Evolutionary conservation across 2,329 filamentous ascomycete species (phyloP).

Genomic region (Myriosclerotinia curreyana): DNA sequence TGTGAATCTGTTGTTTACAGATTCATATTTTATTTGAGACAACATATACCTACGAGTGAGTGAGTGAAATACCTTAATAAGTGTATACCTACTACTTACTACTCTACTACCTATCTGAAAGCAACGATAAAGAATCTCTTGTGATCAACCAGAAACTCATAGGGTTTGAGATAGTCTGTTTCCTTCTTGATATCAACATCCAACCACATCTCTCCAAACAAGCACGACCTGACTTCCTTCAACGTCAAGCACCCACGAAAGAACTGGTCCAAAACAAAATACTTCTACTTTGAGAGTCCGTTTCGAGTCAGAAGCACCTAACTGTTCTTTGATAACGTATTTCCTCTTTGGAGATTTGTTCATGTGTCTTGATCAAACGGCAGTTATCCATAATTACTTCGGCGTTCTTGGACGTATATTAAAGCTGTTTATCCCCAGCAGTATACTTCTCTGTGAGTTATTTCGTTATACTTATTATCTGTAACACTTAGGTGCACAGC

Average conservation of each 20-base stretch:
- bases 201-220: slow-evolving; percentile 22
- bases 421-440: not conserved
- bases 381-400: not conserved
- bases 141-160: not conserved
- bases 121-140: slow-evolving; percentile 2
- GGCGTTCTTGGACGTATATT: slow-evolving; percentile 8
- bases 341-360: slow-evolving; percentile 1
- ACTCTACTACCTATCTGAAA: no score
- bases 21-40: slow-evolving; percentile 11
- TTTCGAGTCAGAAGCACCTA: slow-evolving; percentile 16
- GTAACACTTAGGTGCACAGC: slow-evolving; percentile 25
- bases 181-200: slow-evolving; percentile 3
- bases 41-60: not conserved
- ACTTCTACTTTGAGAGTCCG: slow-evolving; percentile 18
- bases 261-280: slow-evolving; percentile 20
- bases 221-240: slow-evolving; percentile 20
- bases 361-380: slow-evolving; percentile 24
- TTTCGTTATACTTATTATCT: not conserved
- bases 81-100: no score
- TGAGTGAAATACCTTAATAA: no score
- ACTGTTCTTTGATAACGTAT: slow-evolving; percentile 20
- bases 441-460: not conserved
- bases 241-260: slow-evolving; percentile 15
- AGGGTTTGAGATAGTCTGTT: not conserved
- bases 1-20: no score